These are phyloP conservation scores for Medakamo hakoo DNA, from an alignment of 139 green algal genomes.

Conservation along the genomic window DNA sequence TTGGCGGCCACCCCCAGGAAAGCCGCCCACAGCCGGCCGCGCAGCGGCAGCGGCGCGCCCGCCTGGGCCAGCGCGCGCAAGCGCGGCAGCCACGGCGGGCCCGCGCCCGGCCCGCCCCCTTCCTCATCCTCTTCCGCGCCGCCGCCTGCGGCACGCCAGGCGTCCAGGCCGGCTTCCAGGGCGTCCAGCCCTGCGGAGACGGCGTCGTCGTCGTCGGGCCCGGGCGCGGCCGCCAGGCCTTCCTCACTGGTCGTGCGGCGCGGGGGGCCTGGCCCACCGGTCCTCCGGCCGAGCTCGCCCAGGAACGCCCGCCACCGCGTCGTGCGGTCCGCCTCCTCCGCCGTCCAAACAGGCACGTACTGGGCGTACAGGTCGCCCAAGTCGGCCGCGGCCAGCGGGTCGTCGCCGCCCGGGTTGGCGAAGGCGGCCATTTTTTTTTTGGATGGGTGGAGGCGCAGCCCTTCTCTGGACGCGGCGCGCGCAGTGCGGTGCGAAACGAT, in stretches of 20 bases:
- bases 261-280: too few relatives aligned
- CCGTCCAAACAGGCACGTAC: slow-evolving; percentile 27
- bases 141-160: too few relatives aligned
- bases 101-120: not conserved
- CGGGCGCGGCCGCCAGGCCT: too few relatives aligned
- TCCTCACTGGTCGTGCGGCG: too few relatives aligned
- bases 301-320: slow-evolving; percentile 21
- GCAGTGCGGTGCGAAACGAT: too few relatives aligned
- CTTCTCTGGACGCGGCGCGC: too few relatives aligned
- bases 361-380: slow-evolving; percentile 12
- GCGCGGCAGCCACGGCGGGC: slow-evolving; percentile 12
- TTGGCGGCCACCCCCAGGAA: slow-evolving; percentile 32
- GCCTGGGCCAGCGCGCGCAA: slow-evolving; percentile 30
- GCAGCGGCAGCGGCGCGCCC: slow-evolving; percentile 26
- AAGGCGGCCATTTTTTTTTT: not conserved
- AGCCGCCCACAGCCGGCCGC: slow-evolving; percentile 31
- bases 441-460: too few relatives aligned
- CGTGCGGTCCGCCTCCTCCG: slow-evolving; percentile 40
- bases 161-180: too few relatives aligned
- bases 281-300: not conserved
- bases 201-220: too few relatives aligned
- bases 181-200: too few relatives aligned
- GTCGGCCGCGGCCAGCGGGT: too few relatives aligned
- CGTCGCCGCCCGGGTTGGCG: not conserved
- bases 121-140: too few relatives aligned